phyloP scores from a whole-genome alignment of 202 grass and related monocot genomes.

The Hordeum pubiflorum region DNA sequence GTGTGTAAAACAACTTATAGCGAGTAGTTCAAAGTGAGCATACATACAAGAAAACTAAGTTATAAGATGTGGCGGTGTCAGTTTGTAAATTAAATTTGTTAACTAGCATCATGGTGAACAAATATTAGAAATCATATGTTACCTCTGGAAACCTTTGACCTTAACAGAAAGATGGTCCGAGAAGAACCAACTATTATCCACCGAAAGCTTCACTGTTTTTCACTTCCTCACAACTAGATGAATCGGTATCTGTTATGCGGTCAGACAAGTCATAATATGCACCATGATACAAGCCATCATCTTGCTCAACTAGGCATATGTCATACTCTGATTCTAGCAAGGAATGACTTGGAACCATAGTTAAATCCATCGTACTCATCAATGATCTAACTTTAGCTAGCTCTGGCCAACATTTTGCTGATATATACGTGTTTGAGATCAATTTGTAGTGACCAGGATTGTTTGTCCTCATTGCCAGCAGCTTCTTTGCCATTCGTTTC shows the following conservation, averaged over 20 bases:
- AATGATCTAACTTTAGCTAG: constrained; percentile 42
- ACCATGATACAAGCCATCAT: constrained; percentile 4
- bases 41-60: not conserved
- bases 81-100: not conserved
- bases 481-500: constrained; percentile 37
- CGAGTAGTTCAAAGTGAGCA: constrained; percentile 1
- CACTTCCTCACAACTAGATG: constrained; percentile 6
- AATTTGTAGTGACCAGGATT: constrained; percentile 45
- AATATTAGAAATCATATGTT: not conserved
- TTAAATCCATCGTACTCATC: constrained; percentile 42
- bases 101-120: not conserved
- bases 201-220: constrained; percentile 4
- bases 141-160: not conserved
- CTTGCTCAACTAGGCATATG: constrained; percentile 6
- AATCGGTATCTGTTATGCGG: constrained; percentile 1
- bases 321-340: constrained; percentile 33
- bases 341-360: constrained; percentile 44
- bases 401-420: constrained; percentile 51
- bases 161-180: not conserved
- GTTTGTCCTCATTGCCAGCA: constrained; percentile 41
- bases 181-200: not conserved
- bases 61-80: not conserved
- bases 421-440: constrained; percentile 48
- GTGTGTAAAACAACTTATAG: not conserved
- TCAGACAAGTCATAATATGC: not conserved